Evolutionary conservation across 2,329 filamentous ascomycete genomes (phyloP), one percentile per base, ranked within the genome.

Genomic region (Fusarium cyanostomum): DNA sequence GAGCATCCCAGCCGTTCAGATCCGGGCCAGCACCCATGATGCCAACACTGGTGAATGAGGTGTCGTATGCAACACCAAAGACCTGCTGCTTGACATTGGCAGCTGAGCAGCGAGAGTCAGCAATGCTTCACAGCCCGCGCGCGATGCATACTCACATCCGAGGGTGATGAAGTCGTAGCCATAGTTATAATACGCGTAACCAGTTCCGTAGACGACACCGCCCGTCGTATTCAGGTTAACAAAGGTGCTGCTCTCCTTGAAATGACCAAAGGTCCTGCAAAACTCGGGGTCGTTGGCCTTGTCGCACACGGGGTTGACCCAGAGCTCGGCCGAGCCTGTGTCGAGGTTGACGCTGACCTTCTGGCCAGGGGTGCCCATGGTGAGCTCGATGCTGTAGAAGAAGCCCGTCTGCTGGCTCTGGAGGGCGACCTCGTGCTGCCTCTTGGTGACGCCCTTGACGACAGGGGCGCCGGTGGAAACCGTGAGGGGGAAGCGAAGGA

Each of bases 221-320:
- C 68, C 67, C 8, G 66, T 66, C 4, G 66, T 56, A 15, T 71
- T 60, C 16, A 73, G 57, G 57, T 74, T 62, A 16, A 69, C 63
- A 31, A 64, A 73, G 1, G 75, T 74, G 42, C 69, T 67, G 39
- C 71, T 75, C 34, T 63, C 60, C 12, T 66, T 72, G 33, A 76
- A 77, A 16, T 70, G 71, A 8, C 73, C 73, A 53, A 73, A 71
- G 1, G 42, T 45, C 13, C 62, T 27, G 61, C 76, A 78, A 27
- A 73, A 71, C 0, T 49, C 35, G 1, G 64, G 62, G 27, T 77
- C 67, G 7, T 57, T 46, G 1, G 76, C 66, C 37, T 73, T 74
- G 48, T 64, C 64, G 64, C 78, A 80, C 8, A 73, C 68, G 7
- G 78, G 78, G 52, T 80, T 79, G 33, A 80, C 76, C 78, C 78